Conservation (phyloP, 345 rosid species). For the Eucalyptus viminalis region DNA sequence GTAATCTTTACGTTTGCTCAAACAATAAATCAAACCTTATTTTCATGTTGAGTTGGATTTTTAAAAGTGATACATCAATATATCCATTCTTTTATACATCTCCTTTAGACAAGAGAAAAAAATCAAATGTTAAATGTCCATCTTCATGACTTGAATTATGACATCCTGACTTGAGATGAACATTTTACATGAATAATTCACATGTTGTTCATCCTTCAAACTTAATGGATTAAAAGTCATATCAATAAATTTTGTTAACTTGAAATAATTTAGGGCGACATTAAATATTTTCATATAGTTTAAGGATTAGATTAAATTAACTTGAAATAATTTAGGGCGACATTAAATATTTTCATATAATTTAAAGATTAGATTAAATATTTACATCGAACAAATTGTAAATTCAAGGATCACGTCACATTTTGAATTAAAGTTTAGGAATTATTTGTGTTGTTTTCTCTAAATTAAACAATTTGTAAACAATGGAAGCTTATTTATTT, state of each 20-base stretch:
- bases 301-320: not conserved
- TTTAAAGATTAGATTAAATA: not conserved
- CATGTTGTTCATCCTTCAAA: not conserved
- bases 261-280: not conserved
- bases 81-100: not conserved
- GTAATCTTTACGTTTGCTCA: not conserved
- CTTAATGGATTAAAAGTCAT: not conserved
- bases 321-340: not conserved
- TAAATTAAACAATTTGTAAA: not conserved
- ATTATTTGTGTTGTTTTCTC: not conserved
- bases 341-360: not conserved
- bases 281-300: not conserved
- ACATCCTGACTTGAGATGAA: not conserved
- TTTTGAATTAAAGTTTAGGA: fast-evolving
- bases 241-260: not conserved
- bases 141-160: not conserved
- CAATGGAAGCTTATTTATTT: not conserved
- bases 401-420: not conserved
- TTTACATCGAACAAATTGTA: not conserved
- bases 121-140: not conserved
- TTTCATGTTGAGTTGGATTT: not conserved
- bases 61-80: not conserved
- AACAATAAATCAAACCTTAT: not conserved
- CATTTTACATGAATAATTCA: not conserved
- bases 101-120: not conserved